Conservation (phyloP, 2,329 filamentous ascomycete genomes). For the Volutella citrinella region DNA sequence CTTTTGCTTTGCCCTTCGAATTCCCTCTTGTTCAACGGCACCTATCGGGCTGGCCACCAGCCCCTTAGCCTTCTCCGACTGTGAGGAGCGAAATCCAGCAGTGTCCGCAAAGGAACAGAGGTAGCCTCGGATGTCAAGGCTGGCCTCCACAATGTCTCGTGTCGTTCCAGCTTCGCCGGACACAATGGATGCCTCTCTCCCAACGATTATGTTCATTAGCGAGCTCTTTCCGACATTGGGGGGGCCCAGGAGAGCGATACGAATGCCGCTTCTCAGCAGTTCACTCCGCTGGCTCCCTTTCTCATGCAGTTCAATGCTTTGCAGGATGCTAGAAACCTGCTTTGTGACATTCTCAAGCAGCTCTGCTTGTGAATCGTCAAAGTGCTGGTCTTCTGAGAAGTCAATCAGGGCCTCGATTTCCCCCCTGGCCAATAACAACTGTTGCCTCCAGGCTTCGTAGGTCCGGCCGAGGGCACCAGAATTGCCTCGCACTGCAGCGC, state of each 20-base stretch:
- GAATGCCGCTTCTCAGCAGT: conserved; percentile 79
- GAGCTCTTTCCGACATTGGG: conserved; percentile 97
- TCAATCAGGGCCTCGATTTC: conserved; percentile 96
- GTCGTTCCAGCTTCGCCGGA: conserved; percentile 92
- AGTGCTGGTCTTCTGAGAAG: conserved; percentile 96
- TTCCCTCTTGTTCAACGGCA: conserved; percentile 82
- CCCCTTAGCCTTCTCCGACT: conserved; percentile 9
- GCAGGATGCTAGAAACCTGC: conserved; percentile 60
- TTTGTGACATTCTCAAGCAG: conserved; percentile 66
- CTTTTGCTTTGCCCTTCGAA: conserved; percentile 77
- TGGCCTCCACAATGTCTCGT: conserved; percentile 87
- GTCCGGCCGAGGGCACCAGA: conserved; percentile 66
- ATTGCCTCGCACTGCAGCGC: conserved; percentile 76
- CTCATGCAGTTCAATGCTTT: conserved; percentile 66
- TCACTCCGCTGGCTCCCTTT: conserved; percentile 78
- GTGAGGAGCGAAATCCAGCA: conserved; percentile 71
- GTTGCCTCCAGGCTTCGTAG: conserved; percentile 80
- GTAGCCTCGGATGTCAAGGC: conserved; percentile 84
- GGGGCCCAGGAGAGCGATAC: conserved; percentile 80
- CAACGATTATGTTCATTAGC: conserved; percentile 84
- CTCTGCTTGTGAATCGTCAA: conserved; percentile 78
- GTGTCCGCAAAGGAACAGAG: conserved; percentile 95
- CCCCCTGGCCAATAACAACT: conserved; percentile 76
- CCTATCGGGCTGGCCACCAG: conserved; percentile 50
- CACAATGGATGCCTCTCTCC: conserved; percentile 91